Evolutionary conservation across 805 yeast genomes (phyloP).

Genomic region (Kurtzmaniella fragi): DNA sequence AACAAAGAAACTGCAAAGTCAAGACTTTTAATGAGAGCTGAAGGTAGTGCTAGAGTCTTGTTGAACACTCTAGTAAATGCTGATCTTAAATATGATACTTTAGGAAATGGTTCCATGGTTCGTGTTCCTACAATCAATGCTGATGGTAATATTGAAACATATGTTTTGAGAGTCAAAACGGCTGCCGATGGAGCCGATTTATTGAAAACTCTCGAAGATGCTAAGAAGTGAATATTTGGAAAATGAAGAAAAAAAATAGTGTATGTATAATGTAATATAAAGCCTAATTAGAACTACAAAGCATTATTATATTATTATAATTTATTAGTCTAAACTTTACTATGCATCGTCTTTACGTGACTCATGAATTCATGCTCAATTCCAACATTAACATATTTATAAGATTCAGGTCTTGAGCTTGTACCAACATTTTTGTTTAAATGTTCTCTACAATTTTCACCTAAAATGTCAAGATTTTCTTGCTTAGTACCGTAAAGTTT

Average conservation of each 20-base stretch:
- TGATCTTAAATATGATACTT: conserved; percentile 53
- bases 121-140: conserved; percentile 59
- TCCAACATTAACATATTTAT: conserved; percentile 44
- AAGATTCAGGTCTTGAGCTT: background rate
- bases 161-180: conserved; percentile 71
- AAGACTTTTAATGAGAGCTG: conserved; percentile 79
- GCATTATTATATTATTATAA: background rate
- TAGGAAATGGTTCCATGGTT: conserved; percentile 63
- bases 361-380: conserved; percentile 45
- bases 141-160: conserved; percentile 59
- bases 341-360: conserved; percentile 23
- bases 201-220: conserved; percentile 24
- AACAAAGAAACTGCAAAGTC: conserved; percentile 56
- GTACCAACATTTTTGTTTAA: background rate
- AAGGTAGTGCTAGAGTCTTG: conserved; percentile 77
- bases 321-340: background rate
- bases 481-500: conserved; percentile 46
- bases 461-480: conserved; percentile 40
- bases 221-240: conserved; percentile 9
- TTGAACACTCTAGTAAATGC: conserved; percentile 60
- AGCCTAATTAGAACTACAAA: background rate
- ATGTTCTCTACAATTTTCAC: conserved; percentile 4
- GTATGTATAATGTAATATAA: conserved; percentile 1
- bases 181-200: conserved; percentile 60
- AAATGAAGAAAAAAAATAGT: background rate